Base-by-base conservation (phyloP, 2,329 filamentous ascomycete genomes). In the Neonectria sp. region DNA sequence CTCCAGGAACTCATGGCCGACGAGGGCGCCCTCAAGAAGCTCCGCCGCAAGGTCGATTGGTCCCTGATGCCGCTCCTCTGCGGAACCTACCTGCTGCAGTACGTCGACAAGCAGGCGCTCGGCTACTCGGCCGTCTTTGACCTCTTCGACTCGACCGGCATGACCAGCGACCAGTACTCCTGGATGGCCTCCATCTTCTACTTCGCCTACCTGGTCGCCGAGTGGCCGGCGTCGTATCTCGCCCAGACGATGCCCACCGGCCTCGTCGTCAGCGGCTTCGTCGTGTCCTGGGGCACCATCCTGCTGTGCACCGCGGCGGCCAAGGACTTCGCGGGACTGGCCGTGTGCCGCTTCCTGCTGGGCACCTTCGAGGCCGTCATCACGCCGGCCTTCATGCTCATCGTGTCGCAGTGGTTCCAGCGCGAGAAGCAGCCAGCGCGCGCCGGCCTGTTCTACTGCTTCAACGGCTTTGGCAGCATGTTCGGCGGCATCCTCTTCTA, bases 181-280 rank as follows among this genome's bases (percentile, higher is more conserved):
- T 88, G 86, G 86, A 81, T 88, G n/a, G 84, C 85, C 2, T 85
- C 82, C 25, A 84, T 89, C 29, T 89, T 89, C 74, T 89, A 88
- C 73, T 82, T 89, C 37, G 87, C 79, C 59, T 83, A 83, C 71
- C 75, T 86, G 1, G 69, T 81, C 1, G 83, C 82, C 4, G 84
- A 86, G 48, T 82, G 80, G 68, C 80, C 80, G 0, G 80, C 78
- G 29, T 79, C 75, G 6, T 79, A 76, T 53, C 73, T 82, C 4
- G 78, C 79, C 2, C 80, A 82, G 70, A 74, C 75, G 31, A 72
- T 78, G 3, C 76, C 72, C 7, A 81, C 80, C 35, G 80, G 75
- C 17, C 80, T 76, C 55, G 74, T 82, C 35, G 78, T 82, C 7
- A 73, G 75, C 24, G 72, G 63, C 5, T 81, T 79, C 15, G 79